These are phyloP conservation scores for Mortierella sp. DNA, from an alignment of 371 early-diverging fungal genomes.

Conservation along the genomic window DNA sequence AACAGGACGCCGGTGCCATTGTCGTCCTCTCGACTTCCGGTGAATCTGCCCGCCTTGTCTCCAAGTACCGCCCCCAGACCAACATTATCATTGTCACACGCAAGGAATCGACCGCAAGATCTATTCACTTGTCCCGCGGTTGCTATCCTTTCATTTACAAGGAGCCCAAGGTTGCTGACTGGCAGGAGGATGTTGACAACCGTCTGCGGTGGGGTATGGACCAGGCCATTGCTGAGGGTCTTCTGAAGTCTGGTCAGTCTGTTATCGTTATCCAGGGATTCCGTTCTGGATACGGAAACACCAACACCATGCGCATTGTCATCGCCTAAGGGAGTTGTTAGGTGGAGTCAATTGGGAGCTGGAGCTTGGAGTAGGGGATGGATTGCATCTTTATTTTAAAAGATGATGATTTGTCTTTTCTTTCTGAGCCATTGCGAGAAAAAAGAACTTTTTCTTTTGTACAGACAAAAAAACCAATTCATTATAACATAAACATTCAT, in stretches of 20 bases:
- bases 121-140: conserved; percentile 91
- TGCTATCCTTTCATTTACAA: conserved; percentile 92
- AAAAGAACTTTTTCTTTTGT: not conserved
- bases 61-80: conserved; percentile 95
- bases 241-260: conserved; percentile 77
- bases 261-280: conserved; percentile 89
- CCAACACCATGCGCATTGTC: conserved; percentile 89
- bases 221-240: conserved; percentile 65
- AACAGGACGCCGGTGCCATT: conserved; percentile 90
- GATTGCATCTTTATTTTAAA: not conserved
- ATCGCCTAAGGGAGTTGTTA: conserved; percentile 29
- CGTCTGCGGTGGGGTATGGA: conserved; percentile 84
- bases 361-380: not conserved
- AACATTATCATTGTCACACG: conserved; percentile 96
- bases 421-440: too few species aligned
- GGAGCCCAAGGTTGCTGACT: conserved; percentile 69
- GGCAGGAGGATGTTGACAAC: conserved; percentile 91
- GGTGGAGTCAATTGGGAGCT: not conserved
- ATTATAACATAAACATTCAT: not conserved
- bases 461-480: not conserved
- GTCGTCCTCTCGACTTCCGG: conserved; percentile 89
- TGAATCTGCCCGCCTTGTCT: conserved; percentile 90
- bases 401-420: too few species aligned
- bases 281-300: conserved; percentile 79
- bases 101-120: conserved; percentile 88